A percentile compares a stretch with the other conserved stretches of the same genome.
These are phyloP conservation scores for Vitellaria paradoxa DNA, from an alignment of 179 eudicot species.

Conservation along the genomic window DNA sequence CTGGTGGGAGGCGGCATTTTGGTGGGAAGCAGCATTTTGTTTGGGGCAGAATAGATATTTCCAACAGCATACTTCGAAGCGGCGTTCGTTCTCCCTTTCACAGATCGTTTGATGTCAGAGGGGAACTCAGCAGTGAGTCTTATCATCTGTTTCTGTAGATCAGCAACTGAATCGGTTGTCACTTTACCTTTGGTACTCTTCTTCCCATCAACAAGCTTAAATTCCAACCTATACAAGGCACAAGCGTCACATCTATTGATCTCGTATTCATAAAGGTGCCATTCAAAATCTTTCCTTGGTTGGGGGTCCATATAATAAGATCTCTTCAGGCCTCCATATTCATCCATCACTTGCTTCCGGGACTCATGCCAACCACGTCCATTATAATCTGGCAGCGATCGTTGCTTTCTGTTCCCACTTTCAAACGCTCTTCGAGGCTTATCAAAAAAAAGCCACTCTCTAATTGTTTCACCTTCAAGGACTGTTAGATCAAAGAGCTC, in stretches of 20 bases:
- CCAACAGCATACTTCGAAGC: slow-evolving; percentile 39
- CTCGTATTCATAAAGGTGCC: slow-evolving; percentile 98
- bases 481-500: slow-evolving; percentile 90
- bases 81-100: slow-evolving; percentile 57
- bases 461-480: slow-evolving; percentile 81
- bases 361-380: slow-evolving; percentile 99
- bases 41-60: slow-evolving; percentile 37
- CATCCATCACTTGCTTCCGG: slow-evolving; percentile 92
- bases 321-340: slow-evolving; percentile 84
- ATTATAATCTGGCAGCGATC: slow-evolving; percentile 91
- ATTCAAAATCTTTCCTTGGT: slow-evolving; percentile 80
- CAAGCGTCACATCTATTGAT: slow-evolving; percentile 76
- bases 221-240: slow-evolving; percentile 88
- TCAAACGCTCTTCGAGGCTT: slow-evolving; percentile 98
- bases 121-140: slow-evolving; percentile 91
- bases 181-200: slow-evolving; percentile 75
- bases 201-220: slow-evolving; percentile 80
- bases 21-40: slow-evolving; percentile 26
- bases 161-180: slow-evolving; percentile 69
- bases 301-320: slow-evolving; percentile 99
- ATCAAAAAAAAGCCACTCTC: slow-evolving; percentile 99
- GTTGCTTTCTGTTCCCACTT: slow-evolving; percentile 95
- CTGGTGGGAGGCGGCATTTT: slow-evolving; percentile 22
- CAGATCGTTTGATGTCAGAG: slow-evolving; percentile 53
- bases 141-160: slow-evolving; percentile 94